These are phyloP conservation scores for Pythium folliculosum DNA, from an alignment of 352 stramenopile species.

Conservation along the genomic window DNA sequence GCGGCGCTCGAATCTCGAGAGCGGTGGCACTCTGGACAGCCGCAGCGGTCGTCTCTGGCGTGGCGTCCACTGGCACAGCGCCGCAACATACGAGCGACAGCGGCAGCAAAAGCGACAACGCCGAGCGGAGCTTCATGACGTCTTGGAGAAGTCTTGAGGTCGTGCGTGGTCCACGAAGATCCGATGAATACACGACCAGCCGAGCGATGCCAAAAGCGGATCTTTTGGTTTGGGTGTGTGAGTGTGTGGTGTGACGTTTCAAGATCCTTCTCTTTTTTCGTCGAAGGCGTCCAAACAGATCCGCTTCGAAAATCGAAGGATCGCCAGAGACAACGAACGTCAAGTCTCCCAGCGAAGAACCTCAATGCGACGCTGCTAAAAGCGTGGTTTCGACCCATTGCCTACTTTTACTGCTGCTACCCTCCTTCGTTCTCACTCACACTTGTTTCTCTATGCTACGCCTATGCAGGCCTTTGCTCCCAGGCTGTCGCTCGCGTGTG, in stretches of 20 bases:
- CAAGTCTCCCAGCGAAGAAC: too few species aligned
- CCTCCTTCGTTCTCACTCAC: too few species aligned
- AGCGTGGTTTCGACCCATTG: not conserved
- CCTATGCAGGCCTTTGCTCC: not conserved
- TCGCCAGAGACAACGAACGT: not conserved
- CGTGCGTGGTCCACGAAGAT: too few species aligned
- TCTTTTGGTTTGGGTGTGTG: not conserved
- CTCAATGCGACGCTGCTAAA: too few species aligned
- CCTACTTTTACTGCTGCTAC: not conserved
- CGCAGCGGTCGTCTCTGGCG: too few species aligned
- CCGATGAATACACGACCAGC: too few species aligned
- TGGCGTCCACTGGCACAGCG: not conserved
- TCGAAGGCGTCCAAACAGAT: not conserved
- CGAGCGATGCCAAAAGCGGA: not conserved
- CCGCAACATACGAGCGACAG: not conserved
- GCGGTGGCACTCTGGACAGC: not conserved
- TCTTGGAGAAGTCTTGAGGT: too few species aligned
- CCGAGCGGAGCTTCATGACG: conserved; percentile 6
- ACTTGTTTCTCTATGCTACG: too few species aligned
- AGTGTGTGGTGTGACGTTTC: conserved; percentile 11
- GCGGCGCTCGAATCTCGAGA: not conserved
- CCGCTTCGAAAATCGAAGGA: conserved; percentile 7
- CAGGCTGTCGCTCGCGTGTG: not conserved
- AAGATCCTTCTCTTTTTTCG: not conserved
- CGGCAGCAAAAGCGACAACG: not conserved